Evolutionary conservation across 2,329 filamentous ascomycete genomes (phyloP).

Genomic region (Arthroderma uncinatum): DNA sequence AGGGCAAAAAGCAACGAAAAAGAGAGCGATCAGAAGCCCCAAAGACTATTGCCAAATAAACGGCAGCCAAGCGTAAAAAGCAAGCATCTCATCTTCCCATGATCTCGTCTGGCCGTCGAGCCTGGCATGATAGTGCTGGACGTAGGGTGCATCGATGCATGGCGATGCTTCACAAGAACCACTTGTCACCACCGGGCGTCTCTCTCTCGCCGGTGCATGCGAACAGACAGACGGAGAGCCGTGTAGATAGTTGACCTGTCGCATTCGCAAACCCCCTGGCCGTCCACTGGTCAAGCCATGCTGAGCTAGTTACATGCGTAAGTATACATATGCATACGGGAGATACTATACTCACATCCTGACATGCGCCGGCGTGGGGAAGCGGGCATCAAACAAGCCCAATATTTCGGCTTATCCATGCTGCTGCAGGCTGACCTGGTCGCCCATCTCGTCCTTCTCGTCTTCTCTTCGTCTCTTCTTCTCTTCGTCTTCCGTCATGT

Average conservation of each 20-base stretch:
- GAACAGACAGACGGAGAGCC: not conserved
- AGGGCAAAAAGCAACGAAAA: not conserved
- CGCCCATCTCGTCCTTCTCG: not conserved
- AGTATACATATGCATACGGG: conserved; percentile 1
- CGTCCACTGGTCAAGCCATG: conserved; percentile 2
- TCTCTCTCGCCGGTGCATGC: no score
- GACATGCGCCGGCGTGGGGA: conserved; percentile 1
- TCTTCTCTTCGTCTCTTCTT: not conserved
- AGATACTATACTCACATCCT: not conserved
- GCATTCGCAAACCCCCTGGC: not conserved
- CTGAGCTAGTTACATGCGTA: conserved; percentile 2
- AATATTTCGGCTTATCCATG: not conserved
- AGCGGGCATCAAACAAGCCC: not conserved
- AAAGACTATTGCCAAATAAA: conserved; percentile 2
- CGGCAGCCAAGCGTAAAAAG: conserved; percentile 1
- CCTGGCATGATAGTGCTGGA: not conserved
- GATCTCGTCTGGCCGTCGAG: no score
- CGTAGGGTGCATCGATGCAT: not conserved
- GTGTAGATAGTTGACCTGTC: not conserved
- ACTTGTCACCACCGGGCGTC: no score
- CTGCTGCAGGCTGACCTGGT: conserved; percentile 1
- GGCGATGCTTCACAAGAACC: not conserved
- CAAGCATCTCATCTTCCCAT: not conserved
- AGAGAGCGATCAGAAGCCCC: not conserved
- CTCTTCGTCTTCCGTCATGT: not conserved